A percentile compares a stretch with the other conserved stretches of the same genome.
phyloP scores from a whole-genome alignment of 176 grass and related monocot genomes.

The Tuctoria greenei region DNA sequence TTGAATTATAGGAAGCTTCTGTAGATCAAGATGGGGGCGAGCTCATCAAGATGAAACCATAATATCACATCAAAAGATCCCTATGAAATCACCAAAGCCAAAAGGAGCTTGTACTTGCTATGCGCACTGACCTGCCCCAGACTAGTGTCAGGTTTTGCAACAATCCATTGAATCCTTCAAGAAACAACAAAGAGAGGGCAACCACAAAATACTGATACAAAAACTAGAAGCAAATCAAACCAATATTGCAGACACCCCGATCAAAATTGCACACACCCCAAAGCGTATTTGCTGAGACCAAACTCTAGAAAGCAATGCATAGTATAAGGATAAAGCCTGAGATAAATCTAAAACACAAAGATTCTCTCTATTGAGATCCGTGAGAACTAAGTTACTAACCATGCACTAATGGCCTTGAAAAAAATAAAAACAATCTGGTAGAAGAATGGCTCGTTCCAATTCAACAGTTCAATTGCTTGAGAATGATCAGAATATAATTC shows the following conservation, averaged over 20 bases:
- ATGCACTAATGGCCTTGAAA: neutral
- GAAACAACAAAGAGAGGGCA: neutral
- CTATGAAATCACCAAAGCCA: neutral
- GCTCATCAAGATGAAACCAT: neutral
- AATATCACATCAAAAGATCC: neutral
- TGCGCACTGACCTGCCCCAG: neutral
- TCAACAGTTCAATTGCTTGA: neutral
- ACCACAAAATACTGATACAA: neutral
- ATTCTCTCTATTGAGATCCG: too few relatives aligned
- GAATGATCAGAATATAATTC: neutral
- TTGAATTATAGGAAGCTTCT: neutral
- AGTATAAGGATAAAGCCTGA: too few relatives aligned
- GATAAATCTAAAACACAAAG: too few relatives aligned
- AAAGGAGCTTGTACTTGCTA: neutral
- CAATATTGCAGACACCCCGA: neutral
- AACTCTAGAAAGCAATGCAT: neutral
- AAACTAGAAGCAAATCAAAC: neutral
- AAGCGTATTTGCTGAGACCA: neutral
- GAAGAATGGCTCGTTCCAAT: neutral
- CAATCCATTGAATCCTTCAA: neutral
- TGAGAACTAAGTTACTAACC: too few relatives aligned
- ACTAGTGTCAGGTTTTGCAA: neutral
- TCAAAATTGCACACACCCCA: too few relatives aligned
- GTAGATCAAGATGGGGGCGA: neutral
- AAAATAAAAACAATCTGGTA: neutral